Conservation (phyloP, 1,139 yeast species). For the Zygoascus sp. region DNA sequence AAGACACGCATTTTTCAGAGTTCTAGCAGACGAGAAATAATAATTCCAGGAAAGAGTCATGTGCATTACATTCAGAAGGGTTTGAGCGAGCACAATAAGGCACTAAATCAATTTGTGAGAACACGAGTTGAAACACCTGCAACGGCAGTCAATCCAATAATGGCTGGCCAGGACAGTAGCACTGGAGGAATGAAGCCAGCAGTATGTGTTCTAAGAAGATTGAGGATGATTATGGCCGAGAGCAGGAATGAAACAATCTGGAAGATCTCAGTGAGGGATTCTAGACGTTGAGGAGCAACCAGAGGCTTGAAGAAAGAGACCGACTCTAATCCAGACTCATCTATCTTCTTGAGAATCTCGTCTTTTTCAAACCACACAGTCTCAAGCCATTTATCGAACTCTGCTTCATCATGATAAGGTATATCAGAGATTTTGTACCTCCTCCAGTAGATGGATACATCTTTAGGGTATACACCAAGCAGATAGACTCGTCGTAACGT, state of each 20-base stretch:
- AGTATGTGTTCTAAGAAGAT: conserved; percentile 7
- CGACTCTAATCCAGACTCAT: conserved; percentile 48
- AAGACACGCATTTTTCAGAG: too few relatives aligned
- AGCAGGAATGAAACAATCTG: conserved; percentile 36
- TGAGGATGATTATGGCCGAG: conserved; percentile 16
- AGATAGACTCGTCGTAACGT: conserved; percentile 62
- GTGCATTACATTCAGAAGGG: too few relatives aligned
- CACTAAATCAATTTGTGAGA: too few relatives aligned
- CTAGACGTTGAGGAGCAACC: conserved; percentile 26
- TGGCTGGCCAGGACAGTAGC: not conserved
- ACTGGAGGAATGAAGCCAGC: not conserved
- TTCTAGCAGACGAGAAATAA: too few relatives aligned
- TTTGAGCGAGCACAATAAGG: too few relatives aligned
- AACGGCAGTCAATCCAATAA: not conserved
- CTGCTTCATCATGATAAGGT: conserved; percentile 52
- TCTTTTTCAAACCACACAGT: conserved; percentile 81
- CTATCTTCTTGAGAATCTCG: conserved; percentile 54
- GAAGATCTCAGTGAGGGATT: conserved; percentile 27
- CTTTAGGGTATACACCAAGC: conserved; percentile 65
- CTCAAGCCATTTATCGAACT: conserved; percentile 73
- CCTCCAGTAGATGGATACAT: conserved; percentile 60
- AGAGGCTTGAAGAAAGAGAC: conserved; percentile 18
- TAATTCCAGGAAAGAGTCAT: too few relatives aligned
- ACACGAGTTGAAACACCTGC: not conserved
- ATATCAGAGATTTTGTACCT: conserved; percentile 56